Evolutionary conservation across 2,329 filamentous ascomycete genomes (phyloP), one percentile per base, ranked within the genome.

Genomic region (Berkeleyomyces basicola): DNA sequence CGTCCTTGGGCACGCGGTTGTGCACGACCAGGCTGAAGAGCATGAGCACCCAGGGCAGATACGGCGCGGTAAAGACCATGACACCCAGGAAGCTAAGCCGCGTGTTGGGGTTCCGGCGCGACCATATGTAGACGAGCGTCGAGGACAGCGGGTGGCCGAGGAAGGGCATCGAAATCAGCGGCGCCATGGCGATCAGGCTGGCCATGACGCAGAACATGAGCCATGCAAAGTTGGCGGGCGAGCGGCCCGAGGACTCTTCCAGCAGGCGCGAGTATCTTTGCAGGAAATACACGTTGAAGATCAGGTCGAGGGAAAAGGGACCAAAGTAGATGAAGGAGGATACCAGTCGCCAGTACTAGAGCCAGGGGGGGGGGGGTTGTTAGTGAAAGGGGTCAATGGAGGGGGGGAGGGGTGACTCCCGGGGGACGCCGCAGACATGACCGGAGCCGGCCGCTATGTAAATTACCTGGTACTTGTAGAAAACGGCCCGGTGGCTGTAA

Each of bases 251-350:
- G 0, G 89, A 90, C 74, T 97, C 92, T 75, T 99, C 93, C 57
- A 99, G 83, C 51, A 97, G 86, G 59, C 93, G 87, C 5, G 92
- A 91, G 74, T 99, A 99, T 63, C 93, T 87, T 72, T 96, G 91
- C 64, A 96, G 85, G 76, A 99, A 99, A 81, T 96, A 99, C 72
- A 97, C 88, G 73, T 97, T 92, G 78, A 96, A 97, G 68, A 97
- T 80, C 47, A 99, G 84, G 72, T 97, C 93, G 71, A 99, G 83
- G 39, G 87, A 93, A 67, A 97, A 84, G 1, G 92, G 91, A 2
- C 93, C 93, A 71, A 97, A 97, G 77, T 97, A 99, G 70, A 97
- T 83, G 76, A 99, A 99, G 1, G 92, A 96, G 2, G 92, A 95
- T 47, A 96, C 70, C n/a, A 99, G 79, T 47, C 93, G 87, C 93